These are phyloP conservation scores for Coelastrella sp. DNA, from an alignment of 139 green algal species.

Conservation along the genomic window DNA sequence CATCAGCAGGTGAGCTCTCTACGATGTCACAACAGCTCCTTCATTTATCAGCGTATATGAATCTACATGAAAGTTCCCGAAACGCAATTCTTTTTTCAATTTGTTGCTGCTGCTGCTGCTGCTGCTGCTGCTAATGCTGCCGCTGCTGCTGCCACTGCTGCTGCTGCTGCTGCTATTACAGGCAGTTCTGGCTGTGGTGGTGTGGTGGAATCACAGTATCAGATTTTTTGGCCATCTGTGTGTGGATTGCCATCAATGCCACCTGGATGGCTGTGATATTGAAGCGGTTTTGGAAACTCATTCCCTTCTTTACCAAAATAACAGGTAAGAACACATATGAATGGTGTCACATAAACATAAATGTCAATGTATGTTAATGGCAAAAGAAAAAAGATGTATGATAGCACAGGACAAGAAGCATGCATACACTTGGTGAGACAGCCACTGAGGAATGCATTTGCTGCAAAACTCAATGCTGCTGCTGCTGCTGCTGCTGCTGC, in stretches of 20 bases:
- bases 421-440: background rate
- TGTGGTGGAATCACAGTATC: conserved; percentile 11
- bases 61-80: background rate
- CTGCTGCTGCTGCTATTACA: conserved; percentile 36
- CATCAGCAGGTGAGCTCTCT: background rate
- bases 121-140: background rate
- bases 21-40: background rate
- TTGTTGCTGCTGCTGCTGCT: background rate
- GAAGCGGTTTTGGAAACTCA: background rate
- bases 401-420: background rate
- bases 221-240: background rate
- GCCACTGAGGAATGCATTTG: background rate
- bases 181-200: conserved; percentile 37
- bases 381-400: background rate
- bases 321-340: too few relatives aligned
- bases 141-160: background rate
- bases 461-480: background rate
- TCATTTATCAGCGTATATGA: background rate
- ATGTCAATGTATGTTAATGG: too few relatives aligned
- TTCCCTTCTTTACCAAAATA: conserved; percentile 11
- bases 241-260: conserved; percentile 32
- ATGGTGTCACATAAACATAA: too few relatives aligned
- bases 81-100: background rate
- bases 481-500: conserved; percentile 6
- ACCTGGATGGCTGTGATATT: conserved; percentile 7